Evolutionary conservation across 2,329 filamentous ascomycete genomes (phyloP).

Genomic region (Fusarium pseudocircinatum): DNA sequence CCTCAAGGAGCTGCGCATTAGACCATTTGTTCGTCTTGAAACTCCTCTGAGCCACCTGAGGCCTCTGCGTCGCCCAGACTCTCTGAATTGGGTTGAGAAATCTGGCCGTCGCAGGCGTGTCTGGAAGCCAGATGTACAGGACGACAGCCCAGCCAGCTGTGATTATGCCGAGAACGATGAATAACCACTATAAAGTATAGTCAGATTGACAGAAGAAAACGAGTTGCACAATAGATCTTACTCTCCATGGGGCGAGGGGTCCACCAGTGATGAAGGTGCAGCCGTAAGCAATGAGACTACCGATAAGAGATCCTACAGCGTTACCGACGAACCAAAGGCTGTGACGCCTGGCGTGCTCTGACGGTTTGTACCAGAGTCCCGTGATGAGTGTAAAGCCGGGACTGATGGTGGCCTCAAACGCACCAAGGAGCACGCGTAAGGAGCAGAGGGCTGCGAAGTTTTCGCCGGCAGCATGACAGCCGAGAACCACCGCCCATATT

Average conservation of each 20-base stretch:
- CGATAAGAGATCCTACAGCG: not conserved
- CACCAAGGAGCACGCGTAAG: not conserved
- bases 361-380: not conserved
- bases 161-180: not conserved
- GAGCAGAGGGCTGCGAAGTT: not conserved
- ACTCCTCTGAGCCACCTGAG: not conserved
- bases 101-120: not conserved
- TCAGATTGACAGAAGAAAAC: rapidly evolving
- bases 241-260: not conserved
- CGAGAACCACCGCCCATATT: not conserved
- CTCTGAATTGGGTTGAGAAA: not conserved
- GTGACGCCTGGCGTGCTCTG: not conserved
- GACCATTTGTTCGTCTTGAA: not conserved
- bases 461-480: not conserved
- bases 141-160: not conserved
- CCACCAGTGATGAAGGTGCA: not conserved
- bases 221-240: rapidly evolving
- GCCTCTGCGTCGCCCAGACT: not conserved
- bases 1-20: not conserved
- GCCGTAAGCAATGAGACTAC: not conserved
- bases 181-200: not conserved
- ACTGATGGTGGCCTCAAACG: not conserved
- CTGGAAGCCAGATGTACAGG: not conserved
- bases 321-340: not conserved
- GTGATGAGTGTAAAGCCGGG: not conserved